These are phyloP conservation scores for Talaromyces rugulosus DNA, from an alignment of 2,329 filamentous ascomycete genomes.

Conservation along the genomic window DNA sequence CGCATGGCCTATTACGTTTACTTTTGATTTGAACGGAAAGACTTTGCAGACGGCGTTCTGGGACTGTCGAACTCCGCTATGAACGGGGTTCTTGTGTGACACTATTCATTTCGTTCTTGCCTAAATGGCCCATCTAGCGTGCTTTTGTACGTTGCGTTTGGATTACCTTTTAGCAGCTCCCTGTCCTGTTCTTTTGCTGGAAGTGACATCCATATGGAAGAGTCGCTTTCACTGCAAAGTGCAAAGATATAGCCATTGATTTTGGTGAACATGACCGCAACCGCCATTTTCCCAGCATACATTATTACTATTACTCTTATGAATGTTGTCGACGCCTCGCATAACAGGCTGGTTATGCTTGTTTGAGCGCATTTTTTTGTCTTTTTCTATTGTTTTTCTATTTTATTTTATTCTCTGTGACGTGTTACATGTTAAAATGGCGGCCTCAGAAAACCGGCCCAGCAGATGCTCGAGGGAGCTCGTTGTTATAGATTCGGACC, in stretches of 20 bases:
- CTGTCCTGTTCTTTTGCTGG: background rate
- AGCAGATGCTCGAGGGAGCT: slow-evolving; percentile 8
- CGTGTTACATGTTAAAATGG: background rate
- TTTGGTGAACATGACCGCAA: background rate
- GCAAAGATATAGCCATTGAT: background rate
- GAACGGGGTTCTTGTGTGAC: slow-evolving; percentile 26
- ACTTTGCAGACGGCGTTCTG: slow-evolving; percentile 32
- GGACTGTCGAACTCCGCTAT: slow-evolving; percentile 33
- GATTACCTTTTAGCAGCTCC: slow-evolving; percentile 20
- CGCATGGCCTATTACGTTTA: slow-evolving; percentile 9
- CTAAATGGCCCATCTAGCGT: slow-evolving; percentile 32
- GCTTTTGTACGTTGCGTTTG: slow-evolving; percentile 29
- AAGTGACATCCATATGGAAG: background rate
- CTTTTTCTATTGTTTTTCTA: background rate
- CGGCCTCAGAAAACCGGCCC: slow-evolving; percentile 1
- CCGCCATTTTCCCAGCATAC: background rate
- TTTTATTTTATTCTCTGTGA: slow-evolving; percentile 7
- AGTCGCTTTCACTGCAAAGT: background rate
- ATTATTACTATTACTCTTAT: background rate
- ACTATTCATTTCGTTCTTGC: slow-evolving; percentile 32
- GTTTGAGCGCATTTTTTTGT: background rate
- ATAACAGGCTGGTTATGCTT: background rate
- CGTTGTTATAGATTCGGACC: background rate
- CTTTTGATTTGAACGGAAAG: slow-evolving; percentile 28
- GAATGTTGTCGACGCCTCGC: background rate